Evolutionary conservation across 2,329 filamentous ascomycete genomes (phyloP), one percentile per base, ranked within the genome.

Genomic region (Colletotrichum sp.): DNA sequence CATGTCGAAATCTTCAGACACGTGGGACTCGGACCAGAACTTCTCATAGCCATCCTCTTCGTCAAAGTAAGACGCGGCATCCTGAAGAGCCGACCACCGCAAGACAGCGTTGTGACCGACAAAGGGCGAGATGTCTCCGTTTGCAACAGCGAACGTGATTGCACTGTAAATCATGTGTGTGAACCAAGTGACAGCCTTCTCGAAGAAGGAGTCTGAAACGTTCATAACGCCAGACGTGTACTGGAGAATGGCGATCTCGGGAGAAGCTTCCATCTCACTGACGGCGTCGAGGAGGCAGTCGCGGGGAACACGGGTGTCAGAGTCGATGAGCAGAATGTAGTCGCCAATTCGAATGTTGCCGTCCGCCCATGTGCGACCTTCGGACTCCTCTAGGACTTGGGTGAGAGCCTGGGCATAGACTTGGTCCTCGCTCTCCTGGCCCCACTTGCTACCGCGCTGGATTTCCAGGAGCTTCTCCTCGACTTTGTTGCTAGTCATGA

Each of bases 1-100:
- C 84, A 95, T 94, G 76, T 95, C 94, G 70, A 95, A 95, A 79
- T 96, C 94, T 76, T 96, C 94, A 0, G 93, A 95, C 0, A 96
- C 94, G 79, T 94, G 93, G 6, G 88, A 89, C 81, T 95, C 94
- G 9, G 93, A 94, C 94, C 94, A 95, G 84, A 91, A 95, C 78
- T 92, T 92, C 16, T 92, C 89, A 77, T 91, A 88, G 13, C 89
- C 90, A 68, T 92, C 91, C 70, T 91, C 86, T 43, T 90, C 89
- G 65, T 85, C 83, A 21, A 79, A 64, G 59, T 79, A 79, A 9
- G 78, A 73, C 4, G 81, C 81, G 7, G 83, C 83, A 32, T 85
- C 82, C 71, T 86, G 84, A 18, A 86, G 73, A 24, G 84, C 83
- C 66, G 67, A 56, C 94, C 94, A 95, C 26, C 94, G 89, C 16